Base-by-base conservation (phyloP, 768 basidiomycete genomes). In the Kwoniella pini region DNA sequence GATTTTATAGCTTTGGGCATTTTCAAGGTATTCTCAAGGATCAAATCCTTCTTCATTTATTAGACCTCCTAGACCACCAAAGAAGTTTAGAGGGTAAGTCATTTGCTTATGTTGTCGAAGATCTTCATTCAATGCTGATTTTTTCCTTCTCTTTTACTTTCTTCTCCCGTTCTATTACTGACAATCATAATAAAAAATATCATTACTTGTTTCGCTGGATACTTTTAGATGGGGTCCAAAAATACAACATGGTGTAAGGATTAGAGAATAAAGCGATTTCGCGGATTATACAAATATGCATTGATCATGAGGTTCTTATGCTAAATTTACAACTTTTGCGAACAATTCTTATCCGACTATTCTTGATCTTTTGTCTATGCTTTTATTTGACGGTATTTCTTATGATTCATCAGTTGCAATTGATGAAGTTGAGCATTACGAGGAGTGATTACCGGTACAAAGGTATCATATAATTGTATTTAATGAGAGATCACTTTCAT, bases 181-280 rank as follows among this genome's bases (percentile, higher is more conserved):
- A 49, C 5, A 31, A 45, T 21, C 19, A 24, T 24, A 51, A 19
- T n/a, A 10, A n/a, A 26, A 19, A 15, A 27, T 9, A 11, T 40
- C n/a, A n/a, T n/a, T n/a, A n/a, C n/a, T n/a, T n/a, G n/a, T n/a
- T n/a, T n/a, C n/a, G n/a, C n/a, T n/a, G n/a, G n/a, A n/a, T n/a
- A n/a, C n/a, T n/a, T n/a, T n/a, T n/a, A 74, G 72, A 30, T 74
- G 73, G 73, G 73, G 73, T 44, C 68, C 73, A 15, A 65, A 61
- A 56, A 65, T 75, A 28, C 73, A 75, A 57, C 46, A 72, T 52
- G 73, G 73, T 30, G 63, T 72, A 9, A 48, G 73, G 38, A 63
- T 75, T 28, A 51, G 46, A 36, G 43, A 56, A 24, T 65, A 54
- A 36, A 44, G 10, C 9, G 31, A 4, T 21, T 6, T 9, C 24